Conservation (phyloP, 768 basidiomycete species). For the Rickenella mellea region DNA sequence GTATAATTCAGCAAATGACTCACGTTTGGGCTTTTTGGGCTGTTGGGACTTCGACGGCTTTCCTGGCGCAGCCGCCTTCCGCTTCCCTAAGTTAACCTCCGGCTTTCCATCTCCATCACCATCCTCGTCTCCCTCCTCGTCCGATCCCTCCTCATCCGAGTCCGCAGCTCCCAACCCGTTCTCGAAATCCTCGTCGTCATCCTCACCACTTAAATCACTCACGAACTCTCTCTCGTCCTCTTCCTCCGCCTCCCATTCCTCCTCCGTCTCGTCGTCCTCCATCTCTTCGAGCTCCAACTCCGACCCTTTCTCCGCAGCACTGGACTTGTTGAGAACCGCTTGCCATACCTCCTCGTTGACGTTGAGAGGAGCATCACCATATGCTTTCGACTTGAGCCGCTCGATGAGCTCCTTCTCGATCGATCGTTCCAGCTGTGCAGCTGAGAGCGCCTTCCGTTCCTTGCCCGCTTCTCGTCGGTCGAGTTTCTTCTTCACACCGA, state of each 20-base stretch:
- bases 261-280: slow-evolving; percentile 37
- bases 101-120: slow-evolving; percentile 32
- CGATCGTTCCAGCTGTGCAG: slow-evolving; percentile 88
- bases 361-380: slow-evolving; percentile 94
- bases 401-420: slow-evolving; percentile 96
- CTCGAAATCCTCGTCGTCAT: slow-evolving; percentile 44
- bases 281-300: slow-evolving; percentile 38
- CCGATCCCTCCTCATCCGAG: slow-evolving; percentile 63
- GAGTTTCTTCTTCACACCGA: slow-evolving; percentile 95
- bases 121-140: slow-evolving; percentile 42
- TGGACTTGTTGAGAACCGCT: slow-evolving; percentile 77
- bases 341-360: slow-evolving; percentile 97
- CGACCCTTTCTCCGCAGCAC: slow-evolving; percentile 27
- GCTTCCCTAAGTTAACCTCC: slow-evolving; percentile 44
- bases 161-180: slow-evolving; percentile 53
- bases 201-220: slow-evolving; percentile 45
- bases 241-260: slow-evolving; percentile 46
- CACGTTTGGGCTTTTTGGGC: slow-evolving; percentile 54
- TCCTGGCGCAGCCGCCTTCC: slow-evolving; percentile 42
- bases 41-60: slow-evolving; percentile 42
- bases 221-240: slow-evolving; percentile 48
- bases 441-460: slow-evolving; percentile 92
- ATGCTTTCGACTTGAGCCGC: slow-evolving; percentile 91
- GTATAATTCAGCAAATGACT: slow-evolving; percentile 15
- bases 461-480: slow-evolving; percentile 87